Base-by-base conservation (phyloP, 306 rosid genomes). In the Corylus avellana region DNA sequence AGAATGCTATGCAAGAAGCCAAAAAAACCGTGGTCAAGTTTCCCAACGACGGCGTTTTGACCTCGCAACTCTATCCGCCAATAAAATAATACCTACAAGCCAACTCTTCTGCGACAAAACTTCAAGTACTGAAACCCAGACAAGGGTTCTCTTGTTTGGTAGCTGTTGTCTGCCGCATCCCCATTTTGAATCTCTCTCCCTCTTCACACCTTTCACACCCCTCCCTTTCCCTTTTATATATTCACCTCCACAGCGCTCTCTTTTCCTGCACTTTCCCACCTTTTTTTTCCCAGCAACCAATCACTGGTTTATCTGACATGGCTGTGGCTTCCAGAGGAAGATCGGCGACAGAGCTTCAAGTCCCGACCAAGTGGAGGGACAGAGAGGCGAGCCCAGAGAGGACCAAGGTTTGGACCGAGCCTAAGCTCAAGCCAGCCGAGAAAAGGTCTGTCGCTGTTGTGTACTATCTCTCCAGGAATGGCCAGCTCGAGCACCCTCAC, bases 401-500 rank as follows among this genome's bases (percentile, higher is more conserved):
- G 74, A 92, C 81, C 78, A 94, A 72, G 48, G 96, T 93, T 8
- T 93, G 98, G 98, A 80, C 88, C 17, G 96, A 93, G 75, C 91
- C 96, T 17, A 88, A 82, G 85, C 89, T 88, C 53, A 57, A 62
- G 76, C 76, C 85, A 80, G 58, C 84, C 4, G 63, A 84, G 18
- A 57, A 77, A 63, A 92, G 82, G 74, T 67, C 72, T 7, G 92
- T 90, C 68, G 87, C 98, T 20, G 98, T 95, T 62, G 97, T 95
- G 70, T 95, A 95, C 90, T 95, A 95, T 44, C 88, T 95, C 56
- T 86, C 96, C 79, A 80, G 94, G 9, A 95, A 90, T 73, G 98
- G 98, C 84, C 96, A 89, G 67, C 98, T 95, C 18, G 96, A 95
- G 50, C 98, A 95, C 77, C 98, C 98, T 4, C 98, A 95, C 75